Evolutionary conservation across 23 red algal species (phyloP).

Genomic region (Pyropia haitanensis): DNA sequence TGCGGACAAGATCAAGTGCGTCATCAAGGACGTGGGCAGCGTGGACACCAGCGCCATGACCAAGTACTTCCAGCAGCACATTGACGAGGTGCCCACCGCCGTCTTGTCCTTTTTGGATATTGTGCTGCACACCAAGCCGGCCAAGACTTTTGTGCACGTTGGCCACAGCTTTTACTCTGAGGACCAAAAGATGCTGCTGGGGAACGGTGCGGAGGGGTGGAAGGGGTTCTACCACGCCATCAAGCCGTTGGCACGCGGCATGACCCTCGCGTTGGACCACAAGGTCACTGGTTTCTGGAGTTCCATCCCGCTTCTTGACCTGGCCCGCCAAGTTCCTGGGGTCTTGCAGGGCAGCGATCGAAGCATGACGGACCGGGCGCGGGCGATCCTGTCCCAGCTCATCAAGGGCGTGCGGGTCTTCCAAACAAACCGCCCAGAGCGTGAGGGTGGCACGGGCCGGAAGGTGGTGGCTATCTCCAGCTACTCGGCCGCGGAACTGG

Average conservation of each 20-base stretch:
- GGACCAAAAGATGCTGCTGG: constrained; percentile 11
- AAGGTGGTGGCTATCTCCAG: constrained; percentile 1
- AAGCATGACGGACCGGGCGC: too few species aligned
- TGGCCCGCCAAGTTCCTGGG: too few species aligned
- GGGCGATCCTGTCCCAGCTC: too few species aligned
- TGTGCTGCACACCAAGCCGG: constrained; percentile 37
- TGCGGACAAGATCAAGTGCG: constrained; percentile 30
- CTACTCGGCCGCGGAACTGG: constrained; percentile 15
- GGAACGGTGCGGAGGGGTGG: constrained; percentile 56
- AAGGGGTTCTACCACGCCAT: constrained; percentile 52
- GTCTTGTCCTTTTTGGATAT: constrained; percentile 36
- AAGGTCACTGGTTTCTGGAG: background rate
- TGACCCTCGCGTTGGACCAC: constrained; percentile 52
- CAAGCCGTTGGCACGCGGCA: constrained; percentile 30
- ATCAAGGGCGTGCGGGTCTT: too few species aligned
- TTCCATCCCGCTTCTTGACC: too few species aligned
- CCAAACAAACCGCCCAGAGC: too few species aligned
- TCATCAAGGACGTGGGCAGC: constrained; percentile 21
- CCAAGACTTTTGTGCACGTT: constrained; percentile 37
- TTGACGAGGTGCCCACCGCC: constrained; percentile 24
- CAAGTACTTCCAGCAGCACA: constrained; percentile 27
- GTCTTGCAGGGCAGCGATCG: too few species aligned
- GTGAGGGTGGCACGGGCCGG: too few species aligned
- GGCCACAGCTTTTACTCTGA: constrained; percentile 18
- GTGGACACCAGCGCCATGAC: constrained; percentile 29